A percentile compares a stretch with the other conserved stretches of the same genome.
These are phyloP conservation scores for Jamesozyma spencerorum DNA, from an alignment of 805 yeast species.

Conservation along the genomic window DNA sequence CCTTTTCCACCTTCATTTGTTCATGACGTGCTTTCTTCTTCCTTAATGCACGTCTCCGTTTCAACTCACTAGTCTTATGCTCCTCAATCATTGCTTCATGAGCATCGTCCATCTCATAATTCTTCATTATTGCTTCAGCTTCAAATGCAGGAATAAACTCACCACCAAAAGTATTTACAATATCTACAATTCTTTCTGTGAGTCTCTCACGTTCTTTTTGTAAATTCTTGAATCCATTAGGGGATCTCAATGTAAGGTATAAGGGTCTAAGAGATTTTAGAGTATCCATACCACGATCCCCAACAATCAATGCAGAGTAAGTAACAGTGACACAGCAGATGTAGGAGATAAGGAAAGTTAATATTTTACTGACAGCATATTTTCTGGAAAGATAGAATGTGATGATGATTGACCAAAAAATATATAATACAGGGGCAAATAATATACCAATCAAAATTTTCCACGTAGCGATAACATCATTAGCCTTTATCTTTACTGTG, in stretches of 20 bases:
- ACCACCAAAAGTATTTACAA: slow-evolving; percentile 76
- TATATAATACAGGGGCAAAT: slow-evolving; percentile 77
- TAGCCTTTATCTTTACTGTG: slow-evolving; percentile 82
- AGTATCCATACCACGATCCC: slow-evolving; percentile 89
- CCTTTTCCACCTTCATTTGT: slow-evolving; percentile 8
- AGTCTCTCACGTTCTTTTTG: slow-evolving; percentile 53
- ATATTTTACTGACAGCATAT: slow-evolving; percentile 14
- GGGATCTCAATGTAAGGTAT: slow-evolving; percentile 53
- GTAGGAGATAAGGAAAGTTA: slow-evolving; percentile 43
- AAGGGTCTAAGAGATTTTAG: slow-evolving; percentile 77
- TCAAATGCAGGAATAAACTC: slow-evolving; percentile 80
- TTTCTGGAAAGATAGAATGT: slow-evolving; percentile 16
- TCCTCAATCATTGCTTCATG: slow-evolving; percentile 19
- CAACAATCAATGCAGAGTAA: slow-evolving; percentile 82
- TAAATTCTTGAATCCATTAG: slow-evolving; percentile 47
- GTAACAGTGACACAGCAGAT: slow-evolving; percentile 64
- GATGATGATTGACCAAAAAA: slow-evolving; percentile 64
- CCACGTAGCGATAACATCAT: slow-evolving; percentile 96
- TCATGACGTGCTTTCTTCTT: slow-evolving; percentile 13
- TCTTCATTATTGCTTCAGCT: slow-evolving; percentile 19
- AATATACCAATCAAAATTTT: slow-evolving; percentile 84
- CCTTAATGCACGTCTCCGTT: slow-evolving; percentile 30
- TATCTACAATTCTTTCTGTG: slow-evolving; percentile 64
- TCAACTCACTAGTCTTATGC: slow-evolving; percentile 30
- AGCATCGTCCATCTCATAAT: slow-evolving; percentile 7